Evolutionary conservation across 176 grass and related monocot genomes (phyloP).

Genomic region (Cocos nucifera): DNA sequence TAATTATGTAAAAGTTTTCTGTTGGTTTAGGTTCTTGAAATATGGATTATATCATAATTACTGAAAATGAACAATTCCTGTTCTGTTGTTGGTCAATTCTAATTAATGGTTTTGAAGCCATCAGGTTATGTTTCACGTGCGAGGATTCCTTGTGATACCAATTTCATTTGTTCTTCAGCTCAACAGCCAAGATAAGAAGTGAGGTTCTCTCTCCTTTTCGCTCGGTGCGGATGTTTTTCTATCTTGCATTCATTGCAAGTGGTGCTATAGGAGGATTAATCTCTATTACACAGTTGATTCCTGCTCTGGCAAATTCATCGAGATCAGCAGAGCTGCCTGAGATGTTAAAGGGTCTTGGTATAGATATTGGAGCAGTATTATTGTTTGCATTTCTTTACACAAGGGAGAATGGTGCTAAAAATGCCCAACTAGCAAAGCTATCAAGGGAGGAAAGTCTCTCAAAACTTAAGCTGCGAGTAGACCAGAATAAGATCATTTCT

Average conservation of each 20-base stretch:
- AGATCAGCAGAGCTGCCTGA: constrained; percentile 23
- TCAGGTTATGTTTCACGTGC: too few relatives aligned
- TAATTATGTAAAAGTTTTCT: too few relatives aligned
- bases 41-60: too few relatives aligned
- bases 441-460: constrained; percentile 80
- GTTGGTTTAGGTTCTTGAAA: too few relatives aligned
- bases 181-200: constrained; percentile 67
- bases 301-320: constrained; percentile 39
- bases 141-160: too few relatives aligned
- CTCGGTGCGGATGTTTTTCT: constrained; percentile 93
- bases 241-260: constrained; percentile 84
- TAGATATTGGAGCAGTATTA: constrained; percentile 60
- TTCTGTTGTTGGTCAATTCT: too few relatives aligned
- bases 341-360: constrained; percentile 61
- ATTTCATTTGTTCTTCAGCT: constrained; percentile 34
- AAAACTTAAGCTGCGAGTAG: constrained; percentile 52
- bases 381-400: constrained; percentile 82
- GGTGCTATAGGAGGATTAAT: constrained; percentile 57
- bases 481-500: constrained; percentile 32
- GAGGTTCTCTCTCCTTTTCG: constrained; percentile 86
- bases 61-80: too few relatives aligned
- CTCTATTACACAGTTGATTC: constrained; percentile 50
- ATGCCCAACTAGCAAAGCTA: constrained; percentile 65
- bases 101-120: too few relatives aligned
- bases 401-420: constrained; percentile 68